phyloP scores from a whole-genome alignment of 2,329 filamentous ascomycete species.

The Cladosporium cucumerinum region DNA sequence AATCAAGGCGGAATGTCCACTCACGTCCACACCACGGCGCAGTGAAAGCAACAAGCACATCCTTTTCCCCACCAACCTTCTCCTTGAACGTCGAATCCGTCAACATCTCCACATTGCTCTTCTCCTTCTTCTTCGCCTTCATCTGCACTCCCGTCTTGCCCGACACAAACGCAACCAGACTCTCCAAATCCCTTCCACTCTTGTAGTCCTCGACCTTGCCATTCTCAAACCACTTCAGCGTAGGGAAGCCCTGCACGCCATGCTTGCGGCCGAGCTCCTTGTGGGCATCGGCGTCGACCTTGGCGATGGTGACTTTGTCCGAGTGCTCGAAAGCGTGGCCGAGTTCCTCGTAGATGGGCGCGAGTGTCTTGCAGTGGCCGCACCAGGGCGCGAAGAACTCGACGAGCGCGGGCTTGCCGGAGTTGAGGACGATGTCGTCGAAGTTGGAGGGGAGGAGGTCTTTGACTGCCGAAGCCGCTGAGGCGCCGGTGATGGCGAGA shows the following conservation, averaged over 20 bases:
- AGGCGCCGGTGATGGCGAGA: constrained; percentile 48
- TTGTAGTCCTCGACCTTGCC: constrained; percentile 89
- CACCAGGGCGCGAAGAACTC: constrained; percentile 99
- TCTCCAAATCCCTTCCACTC: constrained; percentile 82
- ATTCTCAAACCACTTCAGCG: constrained; percentile 88
- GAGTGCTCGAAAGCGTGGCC: constrained; percentile 69
- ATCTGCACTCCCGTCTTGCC: constrained; percentile 84
- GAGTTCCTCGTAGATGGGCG: constrained; percentile 91
- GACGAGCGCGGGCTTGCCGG: constrained; percentile 90
- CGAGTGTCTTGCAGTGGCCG: constrained; percentile 97
- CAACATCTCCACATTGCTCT: constrained; percentile 75
- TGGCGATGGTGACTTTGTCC: constrained; percentile 80
- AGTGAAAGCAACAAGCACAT: constrained; percentile 93
- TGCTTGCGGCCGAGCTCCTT: constrained; percentile 80
- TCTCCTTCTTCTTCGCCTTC: constrained; percentile 66
- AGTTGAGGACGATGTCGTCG: constrained; percentile 81
- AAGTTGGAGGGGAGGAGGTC: constrained; percentile 91
- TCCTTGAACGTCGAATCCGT: constrained; percentile 75
- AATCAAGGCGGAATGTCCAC: constrained; percentile 50
- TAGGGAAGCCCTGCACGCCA: constrained; percentile 91
- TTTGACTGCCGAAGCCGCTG: constrained; percentile 77
- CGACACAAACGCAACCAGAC: constrained; percentile 72
- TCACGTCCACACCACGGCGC: constrained; percentile 97
- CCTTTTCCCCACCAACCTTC: constrained; percentile 76
- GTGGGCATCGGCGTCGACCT: constrained; percentile 92